Conservation (phyloP, 768 basidiomycete species). For the Naganishia friedmannii region DNA sequence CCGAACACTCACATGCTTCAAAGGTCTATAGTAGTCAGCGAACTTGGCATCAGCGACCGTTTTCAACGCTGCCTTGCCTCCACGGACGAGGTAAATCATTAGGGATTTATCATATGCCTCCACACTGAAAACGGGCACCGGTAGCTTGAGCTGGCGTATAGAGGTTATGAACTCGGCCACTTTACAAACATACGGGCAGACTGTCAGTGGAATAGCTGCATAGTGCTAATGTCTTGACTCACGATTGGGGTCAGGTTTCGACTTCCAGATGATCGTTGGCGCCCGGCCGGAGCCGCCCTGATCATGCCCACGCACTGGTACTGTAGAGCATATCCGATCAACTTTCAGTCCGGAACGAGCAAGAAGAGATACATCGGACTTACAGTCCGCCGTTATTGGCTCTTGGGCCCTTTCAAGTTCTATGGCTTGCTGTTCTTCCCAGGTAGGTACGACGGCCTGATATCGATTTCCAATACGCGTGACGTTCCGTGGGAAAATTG, state of each 20-base stretch:
- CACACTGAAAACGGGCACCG: constrained; percentile 38
- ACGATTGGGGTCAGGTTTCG: constrained; percentile 30
- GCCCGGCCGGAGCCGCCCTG: constrained; percentile 42
- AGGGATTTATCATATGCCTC: constrained; percentile 41
- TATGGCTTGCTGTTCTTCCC: constrained; percentile 48
- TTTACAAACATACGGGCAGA: not conserved
- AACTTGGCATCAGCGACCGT: constrained; percentile 34
- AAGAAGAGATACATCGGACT: not conserved
- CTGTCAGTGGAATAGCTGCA: constrained; percentile 22
- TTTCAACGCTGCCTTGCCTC: constrained; percentile 34
- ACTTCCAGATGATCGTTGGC: constrained; percentile 38
- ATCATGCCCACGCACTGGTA: constrained; percentile 42
- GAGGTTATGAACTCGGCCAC: constrained; percentile 36
- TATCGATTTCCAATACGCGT: constrained; percentile 86
- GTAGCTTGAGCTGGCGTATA: constrained; percentile 30
- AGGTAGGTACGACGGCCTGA: constrained; percentile 63
- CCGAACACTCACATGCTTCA: not conserved
- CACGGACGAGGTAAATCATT: constrained; percentile 33
- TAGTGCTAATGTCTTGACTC: not conserved
- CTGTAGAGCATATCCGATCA: no score
- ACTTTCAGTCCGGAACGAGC: no score
- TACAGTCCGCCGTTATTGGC: constrained; percentile 16
- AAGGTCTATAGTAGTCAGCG: constrained; percentile 30
- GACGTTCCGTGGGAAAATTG: constrained; percentile 89
- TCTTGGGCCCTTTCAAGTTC: constrained; percentile 34